Conservation (phyloP, 495 filamentous ascomycete genomes). For the Lasiosphaeria ovina region DNA sequence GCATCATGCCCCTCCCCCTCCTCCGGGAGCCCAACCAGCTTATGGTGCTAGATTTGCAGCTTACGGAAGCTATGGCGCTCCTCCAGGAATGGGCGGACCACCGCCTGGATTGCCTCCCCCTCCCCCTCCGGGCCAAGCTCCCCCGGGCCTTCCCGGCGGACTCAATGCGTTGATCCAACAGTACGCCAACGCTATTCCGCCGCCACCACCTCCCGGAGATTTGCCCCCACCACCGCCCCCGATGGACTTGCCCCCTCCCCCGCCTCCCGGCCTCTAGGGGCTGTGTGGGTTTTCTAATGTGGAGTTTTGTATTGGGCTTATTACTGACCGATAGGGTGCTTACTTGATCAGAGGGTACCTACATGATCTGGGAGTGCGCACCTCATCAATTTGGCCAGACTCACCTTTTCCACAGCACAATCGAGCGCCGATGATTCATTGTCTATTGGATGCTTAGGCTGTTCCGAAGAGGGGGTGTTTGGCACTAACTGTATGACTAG, state of each 20-base stretch:
- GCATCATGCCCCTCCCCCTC: constrained; percentile 51
- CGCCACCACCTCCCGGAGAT: constrained; percentile 52
- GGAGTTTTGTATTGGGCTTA: constrained; percentile 9
- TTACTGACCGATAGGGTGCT: constrained; percentile 29
- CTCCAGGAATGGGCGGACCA: constrained; percentile 54
- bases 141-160: constrained; percentile 58
- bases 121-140: constrained; percentile 48
- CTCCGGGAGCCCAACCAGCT: constrained; percentile 49
- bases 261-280: constrained; percentile 56
- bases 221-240: constrained; percentile 75
- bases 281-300: background rate
- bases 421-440: background rate
- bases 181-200: constrained; percentile 58
- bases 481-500: constrained; percentile 25
- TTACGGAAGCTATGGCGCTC: constrained; percentile 59
- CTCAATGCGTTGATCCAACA: constrained; percentile 67
- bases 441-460: background rate
- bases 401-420: constrained; percentile 13
- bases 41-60: constrained; percentile 56
- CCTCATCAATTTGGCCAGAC: constrained; percentile 13
- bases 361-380: constrained; percentile 9
- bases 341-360: background rate
- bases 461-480: background rate
- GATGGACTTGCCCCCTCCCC: constrained; percentile 72
- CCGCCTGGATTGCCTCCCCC: constrained; percentile 59